Conservation (phyloP, 1,284 basidiomycete species). For the Fereydounia khargensis region DNA sequence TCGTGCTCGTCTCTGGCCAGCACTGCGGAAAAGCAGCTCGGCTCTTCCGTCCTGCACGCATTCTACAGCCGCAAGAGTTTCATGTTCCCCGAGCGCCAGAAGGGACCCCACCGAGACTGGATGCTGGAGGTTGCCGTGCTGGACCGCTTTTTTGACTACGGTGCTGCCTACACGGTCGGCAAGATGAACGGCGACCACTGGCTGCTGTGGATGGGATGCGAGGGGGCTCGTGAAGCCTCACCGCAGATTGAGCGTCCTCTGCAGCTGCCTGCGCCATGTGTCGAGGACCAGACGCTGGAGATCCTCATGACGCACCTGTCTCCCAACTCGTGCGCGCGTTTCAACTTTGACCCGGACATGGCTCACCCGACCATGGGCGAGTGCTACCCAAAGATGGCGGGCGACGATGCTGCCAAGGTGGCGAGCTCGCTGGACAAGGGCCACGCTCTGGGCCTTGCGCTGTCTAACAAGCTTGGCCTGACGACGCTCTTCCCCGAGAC, state of each 20-base stretch:
- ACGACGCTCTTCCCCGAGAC: slow-evolving; percentile 78
- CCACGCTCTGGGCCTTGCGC: slow-evolving; percentile 67
- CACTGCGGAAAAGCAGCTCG: slow-evolving; percentile 30
- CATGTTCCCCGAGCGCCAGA: slow-evolving; percentile 97
- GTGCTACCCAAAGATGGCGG: slow-evolving; percentile 29
- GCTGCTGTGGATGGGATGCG: slow-evolving; percentile 72
- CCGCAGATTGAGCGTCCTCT: slow-evolving; percentile 28
- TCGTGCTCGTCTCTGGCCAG: slow-evolving; percentile 18
- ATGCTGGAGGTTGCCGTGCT: slow-evolving; percentile 86
- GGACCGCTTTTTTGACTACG: slow-evolving; percentile 76
- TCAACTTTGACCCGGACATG: slow-evolving; percentile 65
- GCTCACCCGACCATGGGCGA: slow-evolving; percentile 24
- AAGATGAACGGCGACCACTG: slow-evolving; percentile 99
- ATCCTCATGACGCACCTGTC: slow-evolving; percentile 97
- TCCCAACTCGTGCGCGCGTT: slow-evolving; percentile 70
- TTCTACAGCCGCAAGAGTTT: slow-evolving; percentile 99
- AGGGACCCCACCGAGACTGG: slow-evolving; percentile 93
- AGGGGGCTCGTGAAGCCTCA: slow-evolving; percentile 32
- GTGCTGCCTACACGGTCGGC: slow-evolving; percentile 92
- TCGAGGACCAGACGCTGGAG: slow-evolving; percentile 86
- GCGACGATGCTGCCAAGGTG: slow-evolving; percentile 4
- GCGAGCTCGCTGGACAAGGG: slow-evolving; percentile 31
- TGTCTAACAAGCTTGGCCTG: slow-evolving; percentile 79
- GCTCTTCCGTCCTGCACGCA: slow-evolving; percentile 42
- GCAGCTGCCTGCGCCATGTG: slow-evolving; percentile 23